Conservation (phyloP, 1,284 basidiomycete genomes). For the Coniferiporia sulphurascens region DNA sequence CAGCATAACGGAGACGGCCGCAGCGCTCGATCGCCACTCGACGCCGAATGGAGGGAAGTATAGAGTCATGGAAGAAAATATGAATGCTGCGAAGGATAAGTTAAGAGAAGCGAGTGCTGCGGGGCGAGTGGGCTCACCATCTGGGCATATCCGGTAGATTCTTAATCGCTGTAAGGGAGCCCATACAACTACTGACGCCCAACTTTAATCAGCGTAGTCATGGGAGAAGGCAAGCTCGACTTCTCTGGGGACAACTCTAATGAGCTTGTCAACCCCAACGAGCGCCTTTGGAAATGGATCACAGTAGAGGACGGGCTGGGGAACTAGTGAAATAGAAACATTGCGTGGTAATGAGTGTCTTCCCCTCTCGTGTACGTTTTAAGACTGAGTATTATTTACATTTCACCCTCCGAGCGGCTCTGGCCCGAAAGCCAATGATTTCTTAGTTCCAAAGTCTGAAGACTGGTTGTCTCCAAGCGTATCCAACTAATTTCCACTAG, state of each 20-base stretch:
- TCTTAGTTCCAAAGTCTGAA: too few species aligned
- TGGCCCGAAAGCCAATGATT: too few species aligned
- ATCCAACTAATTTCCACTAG: too few species aligned
- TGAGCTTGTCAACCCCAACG: constrained; percentile 27
- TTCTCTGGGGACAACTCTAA: constrained; percentile 25
- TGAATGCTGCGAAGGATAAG: constrained; percentile 16
- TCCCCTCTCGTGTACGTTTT: too few species aligned
- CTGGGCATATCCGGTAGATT: constrained; percentile 18
- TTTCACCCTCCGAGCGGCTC: too few species aligned
- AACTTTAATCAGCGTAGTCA: constrained; percentile 21
- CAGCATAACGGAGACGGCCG: constrained; percentile 19
- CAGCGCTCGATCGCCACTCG: constrained; percentile 18
- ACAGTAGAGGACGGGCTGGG: constrained; percentile 21
- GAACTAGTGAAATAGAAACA: too few species aligned
- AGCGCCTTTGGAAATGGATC: constrained; percentile 29
- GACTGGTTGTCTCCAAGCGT: too few species aligned
- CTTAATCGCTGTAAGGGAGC: not conserved
- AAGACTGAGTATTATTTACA: too few species aligned
- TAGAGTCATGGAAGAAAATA: constrained; percentile 10
- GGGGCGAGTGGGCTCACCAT: constrained; percentile 9
- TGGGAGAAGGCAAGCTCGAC: constrained; percentile 26
- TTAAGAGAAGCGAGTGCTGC: constrained; percentile 16
- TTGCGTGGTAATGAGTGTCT: too few species aligned
- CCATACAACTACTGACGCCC: not conserved
- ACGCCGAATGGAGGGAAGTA: not conserved